Conservation (phyloP, 345 rosid species). For the Aurinia saxatilis region DNA sequence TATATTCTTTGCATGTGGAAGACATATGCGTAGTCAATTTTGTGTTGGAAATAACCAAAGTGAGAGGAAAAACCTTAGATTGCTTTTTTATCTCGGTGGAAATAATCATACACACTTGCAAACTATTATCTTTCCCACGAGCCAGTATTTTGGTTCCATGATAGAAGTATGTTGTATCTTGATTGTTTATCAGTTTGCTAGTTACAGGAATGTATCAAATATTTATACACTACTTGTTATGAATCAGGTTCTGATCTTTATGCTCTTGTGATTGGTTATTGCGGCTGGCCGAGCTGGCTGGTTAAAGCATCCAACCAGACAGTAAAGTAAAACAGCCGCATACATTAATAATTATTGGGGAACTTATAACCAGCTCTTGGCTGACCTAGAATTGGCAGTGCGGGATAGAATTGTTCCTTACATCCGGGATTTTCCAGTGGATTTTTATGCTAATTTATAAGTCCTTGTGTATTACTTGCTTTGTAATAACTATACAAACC, state of each 20-base stretch:
- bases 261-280: neutral
- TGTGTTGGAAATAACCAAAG: constrained; percentile 25
- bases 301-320: constrained; percentile 58
- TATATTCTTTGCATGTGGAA: constrained; percentile 52
- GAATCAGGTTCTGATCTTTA: neutral
- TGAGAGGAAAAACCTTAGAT: constrained; percentile 13
- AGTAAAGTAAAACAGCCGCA: constrained; percentile 80
- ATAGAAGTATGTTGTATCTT: constrained; percentile 18
- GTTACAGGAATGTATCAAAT: constrained; percentile 16
- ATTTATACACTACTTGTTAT: constrained; percentile 3
- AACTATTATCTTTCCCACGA: constrained; percentile 1
- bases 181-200: constrained; percentile 22
- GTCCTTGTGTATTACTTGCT: neutral
- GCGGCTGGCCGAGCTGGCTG: constrained; percentile 97
- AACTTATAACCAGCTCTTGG: constrained; percentile 64
- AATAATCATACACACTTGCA: constrained; percentile 23
- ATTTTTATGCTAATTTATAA: neutral
- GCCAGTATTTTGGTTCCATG: neutral
- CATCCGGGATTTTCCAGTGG: neutral
- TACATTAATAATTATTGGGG: constrained; percentile 28
- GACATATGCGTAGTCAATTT: constrained; percentile 48
- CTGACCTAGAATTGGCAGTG: constrained; percentile 50
- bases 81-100: constrained; percentile 4
- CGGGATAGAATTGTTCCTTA: constrained; percentile 53
- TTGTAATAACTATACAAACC: neutral